Base-by-base conservation (phyloP, 345 rosid species). In the Erodium maritimum region DNA sequence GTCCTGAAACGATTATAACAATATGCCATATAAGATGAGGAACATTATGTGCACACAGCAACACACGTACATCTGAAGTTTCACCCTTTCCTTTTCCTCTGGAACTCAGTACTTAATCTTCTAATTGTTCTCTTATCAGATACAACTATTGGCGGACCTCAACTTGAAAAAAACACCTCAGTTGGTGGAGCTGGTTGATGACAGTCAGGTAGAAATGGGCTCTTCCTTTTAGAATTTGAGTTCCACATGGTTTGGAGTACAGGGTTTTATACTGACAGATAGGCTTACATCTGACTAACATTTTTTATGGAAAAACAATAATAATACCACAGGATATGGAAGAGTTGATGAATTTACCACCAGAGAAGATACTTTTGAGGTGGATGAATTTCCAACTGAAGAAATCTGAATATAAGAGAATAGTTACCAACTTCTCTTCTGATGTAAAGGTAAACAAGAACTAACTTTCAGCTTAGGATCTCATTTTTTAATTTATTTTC, bases 101-200 rank as follows among this genome's bases (percentile, higher is more conserved):
- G 9, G 9, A 29, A 6, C 9, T 29, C 5, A 29, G 1, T 29
- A 42, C 48, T 42, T 10, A 42, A 59, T 23, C 66, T 71, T 21
- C 19, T 58, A 52, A 54, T 69, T 52, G 64, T 17, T 61, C 18
- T 71, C 19, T 21, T 71, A 22, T 73, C 61, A 89, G 96, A 89
- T 93, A 77, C 99, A 93, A 93, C 77, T 93, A 24, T 61, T 93
- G 72, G 99, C 99, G 19, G 96, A 89, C 79, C 94, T 93, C 61
- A 93, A 93, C 82, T 80, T 93, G 82, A 93, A 87, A 80, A 93
- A 87, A 74, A 93, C 99, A 69, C 99, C 99, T 33, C 91, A 89
- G 74, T 69, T 93, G 74, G 79, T 93, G 63, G 95, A 86, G 74
- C 65, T 93, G 78, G 95, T 93, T 5, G 91, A 73, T 76, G 95